These are phyloP conservation scores for Gynostemma pentaphyllum DNA, from an alignment of 306 rosid species.

Conservation along the genomic window DNA sequence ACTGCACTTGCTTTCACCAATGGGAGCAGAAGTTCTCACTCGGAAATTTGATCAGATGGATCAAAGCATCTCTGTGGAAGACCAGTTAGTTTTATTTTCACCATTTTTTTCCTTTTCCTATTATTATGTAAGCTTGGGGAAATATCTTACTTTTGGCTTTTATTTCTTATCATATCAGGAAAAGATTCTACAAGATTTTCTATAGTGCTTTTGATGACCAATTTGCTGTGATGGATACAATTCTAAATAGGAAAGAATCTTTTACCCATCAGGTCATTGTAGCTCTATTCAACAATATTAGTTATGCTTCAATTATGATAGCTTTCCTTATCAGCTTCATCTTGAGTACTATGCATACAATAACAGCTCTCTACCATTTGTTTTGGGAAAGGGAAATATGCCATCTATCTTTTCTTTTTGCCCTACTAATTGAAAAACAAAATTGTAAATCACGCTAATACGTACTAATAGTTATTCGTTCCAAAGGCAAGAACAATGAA, in stretches of 20 bases:
- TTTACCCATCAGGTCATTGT: constrained; percentile 64
- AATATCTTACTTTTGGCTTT: constrained; percentile 13
- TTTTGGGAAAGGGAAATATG: background rate
- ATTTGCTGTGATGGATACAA: constrained; percentile 72
- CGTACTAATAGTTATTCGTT: background rate
- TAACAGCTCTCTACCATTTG: background rate
- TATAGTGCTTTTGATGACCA: constrained; percentile 83
- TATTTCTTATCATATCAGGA: constrained; percentile 28
- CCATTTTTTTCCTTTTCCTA: background rate
- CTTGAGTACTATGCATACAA: background rate
- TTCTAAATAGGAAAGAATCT: constrained; percentile 71
- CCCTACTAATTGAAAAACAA: background rate
- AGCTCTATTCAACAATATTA: constrained; percentile 21
- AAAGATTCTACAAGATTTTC: constrained; percentile 57
- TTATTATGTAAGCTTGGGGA: constrained; percentile 19
- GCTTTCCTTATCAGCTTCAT: background rate
- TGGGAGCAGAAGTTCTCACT: constrained; percentile 83
- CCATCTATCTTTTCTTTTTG: background rate
- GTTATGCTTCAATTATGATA: constrained; percentile 13
- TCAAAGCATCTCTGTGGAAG: constrained; percentile 44
- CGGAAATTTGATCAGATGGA: constrained; percentile 88
- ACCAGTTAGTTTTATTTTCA: constrained; percentile 42
- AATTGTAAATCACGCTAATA: background rate
- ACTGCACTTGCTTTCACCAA: constrained; percentile 75
- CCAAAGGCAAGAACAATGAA: background rate